Evolutionary conservation across 2,329 filamentous ascomycete species (phyloP).

Genomic region (Calonectria pseudoreteaudii): DNA sequence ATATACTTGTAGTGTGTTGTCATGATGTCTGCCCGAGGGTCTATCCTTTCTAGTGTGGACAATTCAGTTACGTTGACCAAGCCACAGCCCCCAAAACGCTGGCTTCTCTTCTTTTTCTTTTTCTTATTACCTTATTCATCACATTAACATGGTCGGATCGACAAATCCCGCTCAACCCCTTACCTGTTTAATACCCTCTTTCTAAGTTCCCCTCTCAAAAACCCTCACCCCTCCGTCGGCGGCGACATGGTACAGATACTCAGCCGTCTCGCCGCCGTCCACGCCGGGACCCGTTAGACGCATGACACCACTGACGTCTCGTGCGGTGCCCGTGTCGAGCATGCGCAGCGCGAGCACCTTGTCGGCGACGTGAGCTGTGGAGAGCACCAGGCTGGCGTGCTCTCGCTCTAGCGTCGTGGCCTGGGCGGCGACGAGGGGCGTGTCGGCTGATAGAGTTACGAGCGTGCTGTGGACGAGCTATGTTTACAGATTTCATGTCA

Average conservation of each 20-base stretch:
- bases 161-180: neutral
- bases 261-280: slow-evolving; percentile 65
- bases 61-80: neutral
- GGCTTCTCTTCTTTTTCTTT: neutral
- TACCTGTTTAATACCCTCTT: neutral
- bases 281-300: slow-evolving; percentile 70
- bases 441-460: slow-evolving; percentile 78
- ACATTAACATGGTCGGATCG: too few species aligned
- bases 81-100: neutral
- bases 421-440: slow-evolving; percentile 73
- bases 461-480: slow-evolving; percentile 75
- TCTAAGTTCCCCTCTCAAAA: slow-evolving; percentile 78
- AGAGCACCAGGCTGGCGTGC: slow-evolving; percentile 77
- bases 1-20: neutral
- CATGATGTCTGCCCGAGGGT: neutral
- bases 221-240: slow-evolving; percentile 84
- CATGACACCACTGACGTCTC: slow-evolving; percentile 90
- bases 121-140: too few species aligned
- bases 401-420: slow-evolving; percentile 75
- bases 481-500: neutral
- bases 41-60: neutral
- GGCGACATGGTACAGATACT: slow-evolving; percentile 84
- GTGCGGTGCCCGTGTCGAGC: slow-evolving; percentile 88
- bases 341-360: slow-evolving; percentile 78
- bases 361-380: slow-evolving; percentile 80